Base-by-base conservation (phyloP, 2,329 filamentous ascomycete genomes). In the Thelonectria discophora region DNA sequence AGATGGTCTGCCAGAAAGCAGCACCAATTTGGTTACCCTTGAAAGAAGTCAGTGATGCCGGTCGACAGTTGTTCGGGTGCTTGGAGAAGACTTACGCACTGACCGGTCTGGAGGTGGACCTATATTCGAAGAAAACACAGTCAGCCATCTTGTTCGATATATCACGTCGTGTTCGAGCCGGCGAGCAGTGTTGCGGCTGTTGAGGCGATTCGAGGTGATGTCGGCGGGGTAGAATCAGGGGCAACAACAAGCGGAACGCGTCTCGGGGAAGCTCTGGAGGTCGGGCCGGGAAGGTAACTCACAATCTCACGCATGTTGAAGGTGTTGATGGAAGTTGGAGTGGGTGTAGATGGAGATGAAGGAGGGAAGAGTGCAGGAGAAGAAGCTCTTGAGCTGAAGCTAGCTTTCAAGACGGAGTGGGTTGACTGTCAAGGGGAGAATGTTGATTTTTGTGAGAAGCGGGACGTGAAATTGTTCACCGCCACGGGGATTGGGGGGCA, bases 1-100 rank as follows among this genome's bases (percentile, higher is more conserved):
- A 92, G 79, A 93, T 93, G 77, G 85, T 90, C 82, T 93, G 90
- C 91, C 95, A 99, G 89, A 99, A 99, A 84, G 95, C 95, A 87
- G 95, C 95, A 94, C 95, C 95, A 75, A 98, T 97, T 92, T 99
- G 95, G 91, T 99, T 99, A 89, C 95, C 95, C 94, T 97, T 76
- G 74, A 64, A 74, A 69, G 64, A 64, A 60, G 76, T 84, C 73
- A 82, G 79, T 72, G 62, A 50, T 40, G 63, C 68, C 5, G n/a
- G 42, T n/a, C 9, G 40, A 34, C 7, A 11, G 17, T 20, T 20
- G n/a, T 43, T 24, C n/a, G 17, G 53, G 42, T n/a, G 37, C 12
- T 51, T 56, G 49, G 50, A 49, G 27, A 65, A 50, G 51, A 85
- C 83, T 83, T 84, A 97, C 94, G 87, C 95, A 98, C 90, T 99